phyloP scores from a whole-genome alignment of 2,329 filamentous ascomycete species.

The Aspergillus sp. region DNA sequence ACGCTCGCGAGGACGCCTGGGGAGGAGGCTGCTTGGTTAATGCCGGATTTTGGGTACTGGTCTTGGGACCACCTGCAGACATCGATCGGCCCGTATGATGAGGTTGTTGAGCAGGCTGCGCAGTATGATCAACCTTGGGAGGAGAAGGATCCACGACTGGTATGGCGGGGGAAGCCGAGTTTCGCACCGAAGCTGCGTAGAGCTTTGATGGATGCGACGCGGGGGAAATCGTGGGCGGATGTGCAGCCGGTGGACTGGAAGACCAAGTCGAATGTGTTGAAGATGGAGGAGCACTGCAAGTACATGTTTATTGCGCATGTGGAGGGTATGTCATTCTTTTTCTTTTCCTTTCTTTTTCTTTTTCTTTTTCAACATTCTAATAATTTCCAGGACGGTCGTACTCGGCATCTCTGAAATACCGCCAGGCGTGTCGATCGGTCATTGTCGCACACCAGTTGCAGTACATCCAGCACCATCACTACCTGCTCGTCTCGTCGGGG shows the following conservation, averaged over 20 bases:
- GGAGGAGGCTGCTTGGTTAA: constrained; percentile 49
- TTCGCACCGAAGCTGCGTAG: constrained; percentile 43
- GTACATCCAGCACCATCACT: constrained; percentile 49
- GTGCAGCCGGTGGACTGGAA: constrained; percentile 45
- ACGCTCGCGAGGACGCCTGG: constrained; percentile 40
- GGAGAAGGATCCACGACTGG: constrained; percentile 43
- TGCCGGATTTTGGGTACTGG: constrained; percentile 56
- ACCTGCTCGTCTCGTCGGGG: constrained; percentile 42
- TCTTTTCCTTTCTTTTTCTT: not conserved
- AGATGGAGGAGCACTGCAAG: constrained; percentile 53
- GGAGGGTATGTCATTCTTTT: constrained; percentile 41
- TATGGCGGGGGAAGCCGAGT: constrained; percentile 51
- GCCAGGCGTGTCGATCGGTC: constrained; percentile 49
- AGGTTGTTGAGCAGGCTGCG: constrained; percentile 32
- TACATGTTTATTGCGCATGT: constrained; percentile 56
- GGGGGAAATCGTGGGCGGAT: constrained; percentile 48
- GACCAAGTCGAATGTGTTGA: constrained; percentile 43
- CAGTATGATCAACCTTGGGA: constrained; percentile 29
- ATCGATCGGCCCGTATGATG: constrained; percentile 36
- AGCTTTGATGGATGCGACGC: constrained; percentile 39
- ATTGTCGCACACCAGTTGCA: constrained; percentile 47
- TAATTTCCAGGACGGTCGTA: constrained; percentile 37
- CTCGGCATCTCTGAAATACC: constrained; percentile 51
- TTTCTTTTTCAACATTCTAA: not conserved
- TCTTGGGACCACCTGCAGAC: constrained; percentile 44